Evolutionary conservation across 306 rosid species (phyloP), one percentile per base, ranked within the genome.

Genomic region (Vigna hirtella): DNA sequence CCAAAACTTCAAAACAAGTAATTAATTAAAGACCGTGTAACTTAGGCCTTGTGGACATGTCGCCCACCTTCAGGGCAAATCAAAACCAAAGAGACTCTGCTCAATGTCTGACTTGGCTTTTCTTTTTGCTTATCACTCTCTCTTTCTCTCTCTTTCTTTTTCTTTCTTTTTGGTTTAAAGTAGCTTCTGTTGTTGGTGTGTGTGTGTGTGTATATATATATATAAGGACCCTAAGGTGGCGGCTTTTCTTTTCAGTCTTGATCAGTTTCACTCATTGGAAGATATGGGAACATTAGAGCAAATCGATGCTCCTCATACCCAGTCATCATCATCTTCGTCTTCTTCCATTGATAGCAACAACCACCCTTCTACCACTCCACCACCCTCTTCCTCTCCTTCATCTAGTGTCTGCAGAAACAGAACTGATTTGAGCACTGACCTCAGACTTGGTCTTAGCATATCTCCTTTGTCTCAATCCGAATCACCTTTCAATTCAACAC

Each of bases 21-120:
- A 72, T 68, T 55, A 82, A 79, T 77, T 85, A 47, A 85, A 82
- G 84, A 74, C 79, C 77, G 53, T 70, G 82, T 82, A 77, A 71
- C 81, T 73, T 76, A 85, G 85, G 56, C 85, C 84, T 74, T 80
- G 76, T 80, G 85, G 84, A 82, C 88, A 72, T 87, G 91, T 85
- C 72, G 82, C 85, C 91, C 88, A 85, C 88, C 87, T 85, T 76
- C 83, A 80, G 3, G 79, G 87, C 88, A 87, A 85, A 85, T 82
- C 87, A 85, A 77, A 86, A 82, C 88, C 71, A 40, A 45, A 18
- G 15, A 74, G 76, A 64, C 36, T 76, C 48, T 73, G 48, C 81
- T 57, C 20, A 72, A 38, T 77, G 22, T 76, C 84, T 83, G 56
- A 65, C 80, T 68, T 78, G 63, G 61, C 84, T 71, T 78, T 66